phyloP scores from a whole-genome alignment of 2,329 filamentous ascomycete species.

The Fusarium solani-melongenae region DNA sequence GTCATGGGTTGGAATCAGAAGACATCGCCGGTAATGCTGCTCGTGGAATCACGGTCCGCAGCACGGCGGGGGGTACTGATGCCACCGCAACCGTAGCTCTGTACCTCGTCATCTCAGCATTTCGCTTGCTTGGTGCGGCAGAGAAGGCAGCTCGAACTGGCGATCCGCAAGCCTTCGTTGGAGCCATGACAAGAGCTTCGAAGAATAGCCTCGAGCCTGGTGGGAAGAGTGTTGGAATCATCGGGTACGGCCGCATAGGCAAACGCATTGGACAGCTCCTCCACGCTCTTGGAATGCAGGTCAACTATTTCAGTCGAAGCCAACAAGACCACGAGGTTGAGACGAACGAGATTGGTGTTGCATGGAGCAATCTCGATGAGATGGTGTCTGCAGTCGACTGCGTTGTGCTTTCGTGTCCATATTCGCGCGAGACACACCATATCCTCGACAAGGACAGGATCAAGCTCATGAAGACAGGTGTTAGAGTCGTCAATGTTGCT shows the following conservation, averaged over 20 bases:
- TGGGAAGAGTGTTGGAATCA: background rate
- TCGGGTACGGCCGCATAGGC: background rate
- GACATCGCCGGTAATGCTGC: background rate
- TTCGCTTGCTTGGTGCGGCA: background rate
- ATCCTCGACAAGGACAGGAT: background rate
- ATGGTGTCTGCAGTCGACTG: background rate
- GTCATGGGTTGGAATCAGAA: background rate
- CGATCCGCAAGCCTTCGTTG: background rate
- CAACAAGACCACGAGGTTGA: background rate
- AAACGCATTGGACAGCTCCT: background rate
- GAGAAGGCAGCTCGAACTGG: background rate
- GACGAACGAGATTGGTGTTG: background rate
- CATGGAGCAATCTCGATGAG: background rate
- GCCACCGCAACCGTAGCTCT: background rate
- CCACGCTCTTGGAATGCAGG: background rate
- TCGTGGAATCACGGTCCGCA: background rate
- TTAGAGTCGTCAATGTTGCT: background rate
- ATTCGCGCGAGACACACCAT: background rate
- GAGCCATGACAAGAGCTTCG: background rate
- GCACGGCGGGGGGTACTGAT: background rate
- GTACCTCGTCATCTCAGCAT: background rate
- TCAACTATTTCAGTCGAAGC: background rate
- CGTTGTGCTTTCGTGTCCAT: background rate
- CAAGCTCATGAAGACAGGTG: background rate
- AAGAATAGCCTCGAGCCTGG: background rate